Evolutionary conservation across 306 rosid genomes (phyloP).

Genomic region (Prunus fruticosa): DNA sequence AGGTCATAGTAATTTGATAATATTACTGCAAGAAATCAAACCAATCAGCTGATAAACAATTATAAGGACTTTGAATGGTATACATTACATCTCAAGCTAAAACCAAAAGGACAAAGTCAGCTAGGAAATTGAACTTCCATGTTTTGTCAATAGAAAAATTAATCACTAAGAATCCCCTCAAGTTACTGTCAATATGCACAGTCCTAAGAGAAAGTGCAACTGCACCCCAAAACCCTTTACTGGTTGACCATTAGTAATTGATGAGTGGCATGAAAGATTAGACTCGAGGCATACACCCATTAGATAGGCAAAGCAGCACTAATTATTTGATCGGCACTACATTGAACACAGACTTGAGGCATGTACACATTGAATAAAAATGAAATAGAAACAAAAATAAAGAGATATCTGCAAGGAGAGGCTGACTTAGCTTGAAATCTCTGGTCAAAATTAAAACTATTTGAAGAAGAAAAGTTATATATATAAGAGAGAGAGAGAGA

Average conservation of each 20-base stretch:
- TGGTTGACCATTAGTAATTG: not conserved
- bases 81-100: constrained; percentile 11
- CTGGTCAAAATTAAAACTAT: not conserved
- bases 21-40: constrained; percentile 68
- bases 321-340: not conserved
- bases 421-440: not conserved
- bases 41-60: constrained; percentile 22
- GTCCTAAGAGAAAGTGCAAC: not conserved
- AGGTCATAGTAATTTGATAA: constrained; percentile 89
- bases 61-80: not conserved
- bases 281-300: not conserved
- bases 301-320: not conserved
- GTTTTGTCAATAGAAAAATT: not conserved
- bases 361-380: not conserved
- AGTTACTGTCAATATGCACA: not conserved
- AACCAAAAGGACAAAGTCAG: constrained; percentile 8
- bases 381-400: not conserved
- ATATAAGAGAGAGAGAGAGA: too few relatives aligned
- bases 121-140: not conserved
- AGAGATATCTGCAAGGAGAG: not conserved
- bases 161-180: not conserved
- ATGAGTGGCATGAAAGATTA: not conserved
- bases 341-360: not conserved
- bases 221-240: not conserved
- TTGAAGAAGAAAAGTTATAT: not conserved